Percentiles rank a stretch among this genome's conserved stretches.
These are phyloP conservation scores for Rhodomyrtus tomentosa DNA, from an alignment of 345 rosid genomes.

Conservation along the genomic window DNA sequence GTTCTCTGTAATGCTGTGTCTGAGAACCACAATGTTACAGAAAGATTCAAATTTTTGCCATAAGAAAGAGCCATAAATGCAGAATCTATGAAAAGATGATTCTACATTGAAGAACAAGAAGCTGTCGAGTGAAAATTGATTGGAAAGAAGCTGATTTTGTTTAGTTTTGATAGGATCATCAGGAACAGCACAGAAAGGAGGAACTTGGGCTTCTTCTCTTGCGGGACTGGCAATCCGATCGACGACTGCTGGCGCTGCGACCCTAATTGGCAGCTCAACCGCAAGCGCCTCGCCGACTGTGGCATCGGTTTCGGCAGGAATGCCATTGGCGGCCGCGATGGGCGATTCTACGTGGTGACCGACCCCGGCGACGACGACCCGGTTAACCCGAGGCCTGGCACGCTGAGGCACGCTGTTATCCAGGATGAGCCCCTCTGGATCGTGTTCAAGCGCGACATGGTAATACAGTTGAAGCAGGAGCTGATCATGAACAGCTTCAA, in stretches of 20 bases:
- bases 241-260: slow-evolving; percentile 97
- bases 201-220: slow-evolving; percentile 65
- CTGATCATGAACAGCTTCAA: slow-evolving; percentile 83
- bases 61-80: too few species aligned
- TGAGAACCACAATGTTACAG: too few species aligned
- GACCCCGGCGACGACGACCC: slow-evolving; percentile 69
- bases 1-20: too few species aligned
- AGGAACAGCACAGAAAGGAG: slow-evolving; percentile 68
- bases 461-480: slow-evolving; percentile 71
- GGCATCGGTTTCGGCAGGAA: slow-evolving; percentile 91
- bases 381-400: slow-evolving; percentile 84
- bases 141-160: background rate
- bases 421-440: slow-evolving; percentile 86
- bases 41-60: too few species aligned
- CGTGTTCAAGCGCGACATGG: slow-evolving; percentile 92
- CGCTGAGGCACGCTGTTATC: slow-evolving; percentile 83
- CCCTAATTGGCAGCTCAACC: slow-evolving; percentile 70
- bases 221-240: slow-evolving; percentile 79
- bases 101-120: background rate
- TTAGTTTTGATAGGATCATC: slow-evolving; percentile 41
- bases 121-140: background rate
- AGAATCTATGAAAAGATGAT: background rate
- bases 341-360: slow-evolving; percentile 71
- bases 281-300: slow-evolving; percentile 82
- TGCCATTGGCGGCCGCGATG: slow-evolving; percentile 87